Evolutionary conservation across 192 early-diverging fungal species (phyloP).

Genomic region (Backusella mclennaniae): DNA sequence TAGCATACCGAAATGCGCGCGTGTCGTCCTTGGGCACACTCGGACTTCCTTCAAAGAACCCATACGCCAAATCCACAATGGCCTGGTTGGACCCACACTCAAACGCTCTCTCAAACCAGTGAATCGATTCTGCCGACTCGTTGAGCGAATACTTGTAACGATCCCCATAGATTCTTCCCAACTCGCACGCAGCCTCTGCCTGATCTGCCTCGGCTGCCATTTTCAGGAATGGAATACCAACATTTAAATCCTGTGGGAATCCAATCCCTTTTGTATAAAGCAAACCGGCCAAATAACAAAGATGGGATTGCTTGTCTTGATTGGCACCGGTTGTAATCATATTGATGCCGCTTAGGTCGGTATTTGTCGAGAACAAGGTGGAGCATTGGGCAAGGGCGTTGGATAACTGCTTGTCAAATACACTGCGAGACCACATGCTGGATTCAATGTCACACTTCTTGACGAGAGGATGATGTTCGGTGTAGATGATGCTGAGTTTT

Average conservation of each 20-base stretch:
- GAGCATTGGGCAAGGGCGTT: constrained; percentile 12
- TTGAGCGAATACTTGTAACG: constrained; percentile 26
- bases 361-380: background rate
- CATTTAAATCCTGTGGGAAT: constrained; percentile 7
- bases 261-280: constrained; percentile 29
- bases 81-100: constrained; percentile 26
- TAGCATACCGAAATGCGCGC: constrained; percentile 28
- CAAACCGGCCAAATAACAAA: constrained; percentile 25
- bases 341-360: background rate
- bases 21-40: constrained; percentile 15
- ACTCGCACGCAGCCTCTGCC: constrained; percentile 28
- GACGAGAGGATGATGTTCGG: constrained; percentile 11
- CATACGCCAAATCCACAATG: constrained; percentile 32
- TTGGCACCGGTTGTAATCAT: background rate
- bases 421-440: constrained; percentile 27
- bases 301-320: background rate
- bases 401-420: constrained; percentile 35
- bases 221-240: constrained; percentile 12
- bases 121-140: constrained; percentile 8
- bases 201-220: constrained; percentile 15
- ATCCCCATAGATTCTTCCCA: constrained; percentile 30
- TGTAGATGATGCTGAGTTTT: constrained; percentile 27
- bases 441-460: constrained; percentile 11
- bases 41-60: constrained; percentile 21
- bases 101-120: constrained; percentile 28